These are phyloP conservation scores for Hibiscus tridactylites DNA, from an alignment of 345 rosid genomes.

Conservation along the genomic window DNA sequence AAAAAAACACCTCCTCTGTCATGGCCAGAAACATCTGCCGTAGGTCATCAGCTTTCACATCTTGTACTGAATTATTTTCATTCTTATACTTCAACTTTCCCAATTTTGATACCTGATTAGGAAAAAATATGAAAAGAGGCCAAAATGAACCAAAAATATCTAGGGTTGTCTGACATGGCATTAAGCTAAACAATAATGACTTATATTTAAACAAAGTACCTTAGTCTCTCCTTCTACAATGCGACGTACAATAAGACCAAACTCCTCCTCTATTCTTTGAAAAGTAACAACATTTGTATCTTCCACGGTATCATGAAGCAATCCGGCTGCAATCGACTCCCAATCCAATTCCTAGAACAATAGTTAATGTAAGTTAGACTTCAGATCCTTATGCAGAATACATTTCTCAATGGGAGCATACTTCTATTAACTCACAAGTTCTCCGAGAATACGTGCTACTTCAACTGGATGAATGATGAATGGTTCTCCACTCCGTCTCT, in stretches of 20 bases:
- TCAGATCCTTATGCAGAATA: conserved; percentile 11
- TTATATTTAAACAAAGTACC: conserved; percentile 35
- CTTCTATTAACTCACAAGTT: conserved; percentile 57
- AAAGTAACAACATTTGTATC: conserved; percentile 90
- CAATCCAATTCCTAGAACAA: conserved; percentile 83
- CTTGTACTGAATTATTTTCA: conserved; percentile 66
- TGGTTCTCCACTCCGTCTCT: conserved; percentile 97
- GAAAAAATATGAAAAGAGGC: conserved; percentile 7
- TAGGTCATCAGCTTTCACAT: conserved; percentile 97
- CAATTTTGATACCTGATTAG: conserved; percentile 75
- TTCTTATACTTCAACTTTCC: conserved; percentile 85
- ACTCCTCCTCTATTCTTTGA: conserved; percentile 84
- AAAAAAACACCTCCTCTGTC: conserved; percentile 77
- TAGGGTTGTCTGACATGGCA: conserved; percentile 1
- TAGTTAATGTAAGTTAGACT: conserved; percentile 18
- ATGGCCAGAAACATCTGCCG: conserved; percentile 96
- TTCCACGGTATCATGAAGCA: conserved; percentile 96
- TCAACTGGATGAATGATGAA: conserved; percentile 96
- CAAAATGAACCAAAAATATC: conserved; percentile 8
- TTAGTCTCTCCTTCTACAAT: conserved; percentile 99
- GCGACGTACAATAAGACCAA: conserved; percentile 77
- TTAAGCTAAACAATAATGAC: not conserved
- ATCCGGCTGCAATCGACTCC: conserved; percentile 96
- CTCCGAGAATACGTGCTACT: conserved; percentile 93
- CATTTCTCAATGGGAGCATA: conserved; percentile 4